Evolutionary conservation across 2,329 filamentous ascomycete genomes (phyloP), one percentile per base, ranked within the genome.

Genomic region (Alternaria angustiovoidea): DNA sequence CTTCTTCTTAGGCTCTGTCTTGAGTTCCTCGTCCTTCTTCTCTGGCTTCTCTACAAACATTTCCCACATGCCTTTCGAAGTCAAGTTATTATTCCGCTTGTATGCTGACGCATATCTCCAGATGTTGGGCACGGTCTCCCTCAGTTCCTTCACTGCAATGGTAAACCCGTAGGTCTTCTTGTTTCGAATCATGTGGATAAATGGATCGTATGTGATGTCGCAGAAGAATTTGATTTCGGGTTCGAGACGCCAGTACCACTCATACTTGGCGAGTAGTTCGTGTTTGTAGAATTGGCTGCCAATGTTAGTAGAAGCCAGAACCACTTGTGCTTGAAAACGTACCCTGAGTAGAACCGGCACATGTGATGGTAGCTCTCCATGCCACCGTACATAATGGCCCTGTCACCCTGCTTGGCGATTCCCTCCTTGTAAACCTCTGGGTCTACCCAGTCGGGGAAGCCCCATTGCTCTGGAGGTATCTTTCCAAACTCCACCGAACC

Each of bases 221-320:
- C 95, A 99, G 83, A 99, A 99, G 83, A 98, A 99, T 83, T 94
- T 97, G 87, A 99, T 98, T 81, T 99, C 95, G 67, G 95, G 95
- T 85, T 99, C 95, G 71, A 99, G 84, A 65, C 95, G 93, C 95
- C 95, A 99, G 84, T 99, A 99, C 95, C 95, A 99, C 77, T 98
- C 93, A 81, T 98, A 99, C 81, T 98, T 98, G 76, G 91, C 87
- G 46, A 99, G 87, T 34, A 98, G 87, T 66, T 94, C 91, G 77
- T 99, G 95, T 79, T 97, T 97, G 85, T 95, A 99, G 82, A 99
- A 99, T 81, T 96, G 95, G 43, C 93, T 89, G 57, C 32, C 51
- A 7, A 30, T 18, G 48, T 76, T 59, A 75, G 71, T 38, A 28
- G 12, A 42, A 30, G 5, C 5, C 36, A 24, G 5, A 6, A n/a